Base-by-base conservation (phyloP, 768 basidiomycete species). In the Leccinum olivaceopallidum region DNA sequence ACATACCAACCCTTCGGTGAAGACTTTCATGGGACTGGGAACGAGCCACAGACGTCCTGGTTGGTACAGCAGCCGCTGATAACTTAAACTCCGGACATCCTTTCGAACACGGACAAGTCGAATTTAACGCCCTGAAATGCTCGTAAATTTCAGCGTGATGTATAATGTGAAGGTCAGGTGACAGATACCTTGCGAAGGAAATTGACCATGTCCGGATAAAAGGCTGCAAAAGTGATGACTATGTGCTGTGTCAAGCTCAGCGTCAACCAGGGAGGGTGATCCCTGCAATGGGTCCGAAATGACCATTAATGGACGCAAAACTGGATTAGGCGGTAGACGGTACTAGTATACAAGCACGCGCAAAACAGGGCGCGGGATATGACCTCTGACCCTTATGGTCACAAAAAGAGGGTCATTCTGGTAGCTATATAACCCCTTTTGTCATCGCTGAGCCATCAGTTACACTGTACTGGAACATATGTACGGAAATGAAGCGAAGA, bases 261-360 rank as follows among this genome's bases (percentile, higher is more conserved):
- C 34, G 34, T 6, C 34, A 34, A 0, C 34, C 12, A 36, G 34
- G 34, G 13, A 36, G 34, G 13, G 34, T 2, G 0, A 39, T 39
- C 37, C 37, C 18, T 42, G 39, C 3, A 9, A 42, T 18, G 39
- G 39, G 39, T 39, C 8, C 39, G 39, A 42, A 42, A 42, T 9
- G 2, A 42, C 39, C 18, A 9, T 42, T 18, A 6, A n/a, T 39
- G 7, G 34, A 57, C 24, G 44, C 47, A 10, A 48, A 7, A 48
- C 10, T 20, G 2, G 16, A 52, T 52, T n/a, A n/a, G 42, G 42
- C 9, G 9, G n/a, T 44, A n/a, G 18, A n/a, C n/a, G n/a, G 16
- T n/a, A 52, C 5, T 60, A 60, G 56, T 69, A 63, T 64, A 64
- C 57, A 62, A 32, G 54, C 28, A 36, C 22, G 53, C 55, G 58